These are phyloP conservation scores for Colletotrichum endophyticum DNA, from an alignment of 2,329 filamentous ascomycete species.

Conservation along the genomic window DNA sequence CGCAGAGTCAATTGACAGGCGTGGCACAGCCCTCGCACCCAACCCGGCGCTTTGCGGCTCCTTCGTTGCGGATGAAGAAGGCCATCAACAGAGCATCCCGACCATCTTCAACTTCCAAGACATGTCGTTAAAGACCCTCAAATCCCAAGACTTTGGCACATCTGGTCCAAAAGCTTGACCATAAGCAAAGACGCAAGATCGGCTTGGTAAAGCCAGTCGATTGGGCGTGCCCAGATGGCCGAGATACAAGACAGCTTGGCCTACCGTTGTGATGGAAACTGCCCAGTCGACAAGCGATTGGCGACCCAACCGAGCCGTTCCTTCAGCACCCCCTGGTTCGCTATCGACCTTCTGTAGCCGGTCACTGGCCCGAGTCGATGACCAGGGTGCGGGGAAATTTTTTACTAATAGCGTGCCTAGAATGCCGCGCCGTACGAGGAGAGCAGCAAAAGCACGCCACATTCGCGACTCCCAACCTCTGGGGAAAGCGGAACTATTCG, in stretches of 20 bases:
- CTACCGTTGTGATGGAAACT: neutral
- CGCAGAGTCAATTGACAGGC: neutral
- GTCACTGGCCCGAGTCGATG: neutral
- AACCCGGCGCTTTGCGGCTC: neutral
- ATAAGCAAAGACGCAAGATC: neutral
- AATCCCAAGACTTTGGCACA: neutral
- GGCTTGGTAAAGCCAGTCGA: neutral
- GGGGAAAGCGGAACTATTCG: constrained; percentile 6
- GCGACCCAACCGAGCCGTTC: constrained; percentile 5
- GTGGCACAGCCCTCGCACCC: neutral
- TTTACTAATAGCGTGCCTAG: neutral
- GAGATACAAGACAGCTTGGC: constrained; percentile 10
- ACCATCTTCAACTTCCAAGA: neutral
- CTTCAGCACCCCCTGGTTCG: neutral
- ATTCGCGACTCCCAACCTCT: neutral
- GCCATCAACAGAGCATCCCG: neutral
- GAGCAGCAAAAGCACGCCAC: neutral
- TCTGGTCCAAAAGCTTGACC: constrained; percentile 11
- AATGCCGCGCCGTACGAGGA: neutral
- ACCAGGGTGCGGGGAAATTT: neutral
- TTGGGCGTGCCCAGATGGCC: constrained; percentile 4
- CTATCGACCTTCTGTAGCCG: neutral
- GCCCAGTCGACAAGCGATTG: constrained; percentile 4
- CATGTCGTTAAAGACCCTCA: neutral
- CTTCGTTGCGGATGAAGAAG: neutral